Evolutionary conservation across 352 stramenopile genomes (phyloP).

Genomic region (Phytopythium montanum): DNA sequence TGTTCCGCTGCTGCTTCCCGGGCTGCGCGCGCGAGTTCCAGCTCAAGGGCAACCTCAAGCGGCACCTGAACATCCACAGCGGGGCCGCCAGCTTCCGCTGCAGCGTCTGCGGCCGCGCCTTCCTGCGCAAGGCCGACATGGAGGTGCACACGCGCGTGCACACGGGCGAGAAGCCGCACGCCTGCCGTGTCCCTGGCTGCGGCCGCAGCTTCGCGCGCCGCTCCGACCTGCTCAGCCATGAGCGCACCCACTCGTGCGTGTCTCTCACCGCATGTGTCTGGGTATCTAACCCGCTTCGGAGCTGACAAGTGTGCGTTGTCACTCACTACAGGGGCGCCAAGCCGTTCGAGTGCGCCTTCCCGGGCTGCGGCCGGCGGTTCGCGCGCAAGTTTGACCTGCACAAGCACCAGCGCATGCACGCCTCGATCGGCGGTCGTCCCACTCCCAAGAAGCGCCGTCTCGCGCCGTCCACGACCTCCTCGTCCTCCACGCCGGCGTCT

Average conservation of each 20-base stretch:
- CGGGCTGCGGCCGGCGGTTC: slow-evolving; percentile 46
- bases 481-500: slow-evolving; percentile 16
- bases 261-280: not conserved
- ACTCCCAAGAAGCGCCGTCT: slow-evolving; percentile 34
- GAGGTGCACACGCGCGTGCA: slow-evolving; percentile 72
- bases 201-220: slow-evolving; percentile 63
- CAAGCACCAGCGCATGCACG: slow-evolving; percentile 64
- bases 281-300: slow-evolving; percentile 2
- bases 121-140: slow-evolving; percentile 74
- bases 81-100: slow-evolving; percentile 59
- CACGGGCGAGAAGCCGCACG: slow-evolving; percentile 74
- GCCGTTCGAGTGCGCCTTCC: slow-evolving; percentile 48
- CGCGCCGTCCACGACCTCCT: not conserved
- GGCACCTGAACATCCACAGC: slow-evolving; percentile 56
- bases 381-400: slow-evolving; percentile 64
- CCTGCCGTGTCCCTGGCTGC: slow-evolving; percentile 48
- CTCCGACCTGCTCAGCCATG: slow-evolving; percentile 70
- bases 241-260: slow-evolving; percentile 62
- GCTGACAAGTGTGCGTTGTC: not conserved
- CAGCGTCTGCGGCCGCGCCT: slow-evolving; percentile 51
- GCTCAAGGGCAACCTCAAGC: slow-evolving; percentile 65
- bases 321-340: slow-evolving; percentile 40
- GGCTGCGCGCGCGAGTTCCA: slow-evolving; percentile 54
- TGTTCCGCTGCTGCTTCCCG: slow-evolving; percentile 48
- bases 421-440: slow-evolving; percentile 9